phyloP scores from a whole-genome alignment of 2,329 filamentous ascomycete species.

The Diaporthe caulivora region DNA sequence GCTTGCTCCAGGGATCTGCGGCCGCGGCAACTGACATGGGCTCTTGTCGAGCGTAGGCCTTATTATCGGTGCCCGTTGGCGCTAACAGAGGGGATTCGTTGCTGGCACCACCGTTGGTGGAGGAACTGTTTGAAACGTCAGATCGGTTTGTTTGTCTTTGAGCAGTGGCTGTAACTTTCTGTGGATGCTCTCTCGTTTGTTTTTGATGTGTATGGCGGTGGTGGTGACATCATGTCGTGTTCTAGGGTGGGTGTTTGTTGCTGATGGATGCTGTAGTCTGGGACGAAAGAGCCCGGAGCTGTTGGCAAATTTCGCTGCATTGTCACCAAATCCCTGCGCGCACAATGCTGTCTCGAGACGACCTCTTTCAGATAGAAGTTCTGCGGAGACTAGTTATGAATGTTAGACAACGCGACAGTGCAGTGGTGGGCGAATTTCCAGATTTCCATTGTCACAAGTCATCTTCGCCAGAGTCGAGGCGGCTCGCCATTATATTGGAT shows the following conservation, averaged over 20 bases:
- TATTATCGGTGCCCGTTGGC: not conserved
- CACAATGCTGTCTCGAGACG: not conserved
- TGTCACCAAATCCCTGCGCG: not conserved
- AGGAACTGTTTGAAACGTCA: not conserved
- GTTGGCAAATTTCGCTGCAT: slow-evolving; percentile 26
- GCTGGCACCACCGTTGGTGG: not conserved
- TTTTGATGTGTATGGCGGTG: slow-evolving; percentile 30
- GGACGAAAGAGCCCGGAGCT: not conserved
- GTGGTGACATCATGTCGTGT: slow-evolving; percentile 13
- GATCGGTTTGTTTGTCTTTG: not conserved
- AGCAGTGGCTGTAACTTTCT: not conserved
- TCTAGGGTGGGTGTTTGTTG: not conserved
- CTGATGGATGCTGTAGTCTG: not conserved
- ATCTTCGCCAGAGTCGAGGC: not conserved
- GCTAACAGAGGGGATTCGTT: not conserved
- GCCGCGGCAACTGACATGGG: not conserved
- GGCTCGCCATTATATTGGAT: not conserved
- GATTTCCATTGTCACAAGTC: not conserved
- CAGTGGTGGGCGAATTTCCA: no score
- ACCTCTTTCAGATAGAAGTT: not conserved
- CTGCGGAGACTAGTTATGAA: rapidly evolving
- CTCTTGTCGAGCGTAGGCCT: not conserved
- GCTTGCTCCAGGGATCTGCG: not conserved
- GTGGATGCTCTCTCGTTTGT: not conserved
- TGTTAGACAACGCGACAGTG: not conserved